Conservation (phyloP, 2,329 filamentous ascomycete genomes). For the Neofusicoccum parvum region DNA sequence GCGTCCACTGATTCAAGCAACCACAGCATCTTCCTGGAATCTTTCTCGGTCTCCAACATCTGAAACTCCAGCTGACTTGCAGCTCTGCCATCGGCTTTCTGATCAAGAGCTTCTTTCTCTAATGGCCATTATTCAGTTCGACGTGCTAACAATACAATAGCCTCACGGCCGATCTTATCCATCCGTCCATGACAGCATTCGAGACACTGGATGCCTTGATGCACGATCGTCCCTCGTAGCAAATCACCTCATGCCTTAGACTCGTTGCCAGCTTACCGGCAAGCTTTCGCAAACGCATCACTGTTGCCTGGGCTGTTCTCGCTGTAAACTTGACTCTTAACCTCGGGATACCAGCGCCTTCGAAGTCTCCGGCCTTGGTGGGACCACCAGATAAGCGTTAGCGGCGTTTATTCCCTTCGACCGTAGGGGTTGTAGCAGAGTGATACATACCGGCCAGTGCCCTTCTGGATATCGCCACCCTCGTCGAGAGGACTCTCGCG, state of each 20-base stretch:
- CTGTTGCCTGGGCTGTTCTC: constrained; percentile 44
- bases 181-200: not conserved
- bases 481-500: constrained; percentile 50
- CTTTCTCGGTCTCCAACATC: not conserved
- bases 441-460: constrained; percentile 40
- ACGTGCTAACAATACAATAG: constrained; percentile 5
- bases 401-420: too few relatives aligned
- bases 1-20: not conserved
- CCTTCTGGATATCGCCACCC: constrained; percentile 46
- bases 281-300: constrained; percentile 43
- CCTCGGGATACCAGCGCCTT: constrained; percentile 52
- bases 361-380: constrained; percentile 53
- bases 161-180: not conserved
- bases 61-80: not conserved
- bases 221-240: not conserved
- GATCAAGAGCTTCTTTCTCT: not conserved
- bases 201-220: not conserved
- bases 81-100: not conserved
- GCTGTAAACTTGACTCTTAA: constrained; percentile 39
- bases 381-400: constrained; percentile 27
- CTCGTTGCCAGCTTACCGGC: constrained; percentile 28
- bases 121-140: not conserved
- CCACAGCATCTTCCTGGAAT: not conserved
- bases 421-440: too few relatives aligned
- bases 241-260: not conserved